phyloP scores from a whole-genome alignment of 1,139 yeast genomes.

The Ogataea hybrid region DNA sequence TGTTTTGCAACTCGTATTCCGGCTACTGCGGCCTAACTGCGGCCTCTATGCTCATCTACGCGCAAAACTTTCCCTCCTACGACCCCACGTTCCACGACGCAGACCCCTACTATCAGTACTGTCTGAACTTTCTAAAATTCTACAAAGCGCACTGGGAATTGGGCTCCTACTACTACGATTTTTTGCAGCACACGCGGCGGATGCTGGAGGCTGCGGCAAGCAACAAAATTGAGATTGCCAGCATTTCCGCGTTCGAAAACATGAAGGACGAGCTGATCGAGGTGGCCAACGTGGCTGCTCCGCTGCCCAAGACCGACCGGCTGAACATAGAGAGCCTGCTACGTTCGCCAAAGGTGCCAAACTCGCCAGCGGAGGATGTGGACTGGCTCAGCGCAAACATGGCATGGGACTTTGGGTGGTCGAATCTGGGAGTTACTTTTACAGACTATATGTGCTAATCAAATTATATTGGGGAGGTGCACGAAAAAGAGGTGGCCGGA shows the following conservation, averaged over 20 bases:
- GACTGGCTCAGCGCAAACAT: constrained; percentile 8
- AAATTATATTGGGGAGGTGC: constrained; percentile 26
- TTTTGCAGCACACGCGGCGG: constrained; percentile 10
- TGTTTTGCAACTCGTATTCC: constrained; percentile 16
- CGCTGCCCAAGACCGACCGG: constrained; percentile 13
- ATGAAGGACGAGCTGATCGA: constrained; percentile 21
- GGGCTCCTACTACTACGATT: constrained; percentile 14
- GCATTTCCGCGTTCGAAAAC: constrained; percentile 17
- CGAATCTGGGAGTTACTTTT: constrained; percentile 2
- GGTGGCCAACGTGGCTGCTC: constrained; percentile 23
- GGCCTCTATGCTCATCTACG: constrained; percentile 17
- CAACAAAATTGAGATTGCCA: constrained; percentile 9
- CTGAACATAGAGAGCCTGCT: constrained; percentile 10
- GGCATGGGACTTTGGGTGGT: constrained; percentile 16
- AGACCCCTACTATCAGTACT: constrained; percentile 10
- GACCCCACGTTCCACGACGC: constrained; percentile 13
- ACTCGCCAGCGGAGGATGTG: constrained; percentile 5
- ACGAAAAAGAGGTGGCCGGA: constrained; percentile 29
- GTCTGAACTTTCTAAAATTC: constrained; percentile 9
- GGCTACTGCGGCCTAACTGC: constrained; percentile 18
- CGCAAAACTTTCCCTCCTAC: constrained; percentile 14
- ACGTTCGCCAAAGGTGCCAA: constrained; percentile 3
- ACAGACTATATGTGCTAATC: neutral
- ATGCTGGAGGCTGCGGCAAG: constrained; percentile 16
- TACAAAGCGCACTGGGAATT: constrained; percentile 17